A percentile compares a stretch with the other conserved stretches of the same genome.
phyloP scores from a whole-genome alignment of 2,329 filamentous ascomycete genomes.

The Leptoxyphium fumago region DNA sequence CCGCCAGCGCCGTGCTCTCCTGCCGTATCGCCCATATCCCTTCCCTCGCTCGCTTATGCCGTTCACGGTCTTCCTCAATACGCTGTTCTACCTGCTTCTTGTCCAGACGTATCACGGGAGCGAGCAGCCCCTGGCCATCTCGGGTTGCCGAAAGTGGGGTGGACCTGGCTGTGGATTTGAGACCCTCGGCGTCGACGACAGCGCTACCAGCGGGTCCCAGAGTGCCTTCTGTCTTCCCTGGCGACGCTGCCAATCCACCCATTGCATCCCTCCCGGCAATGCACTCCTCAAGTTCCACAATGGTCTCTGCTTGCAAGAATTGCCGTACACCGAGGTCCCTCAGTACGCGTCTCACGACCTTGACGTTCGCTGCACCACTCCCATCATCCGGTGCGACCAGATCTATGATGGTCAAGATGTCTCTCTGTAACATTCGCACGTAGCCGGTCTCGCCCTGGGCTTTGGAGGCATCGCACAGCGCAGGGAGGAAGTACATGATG shows the following conservation, averaged over 20 bases:
- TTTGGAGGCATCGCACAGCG: slow-evolving; percentile 74
- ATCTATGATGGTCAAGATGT: slow-evolving; percentile 83
- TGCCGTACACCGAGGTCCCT: slow-evolving; percentile 43
- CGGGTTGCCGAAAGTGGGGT: slow-evolving; percentile 11
- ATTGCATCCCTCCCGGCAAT: slow-evolving; percentile 49
- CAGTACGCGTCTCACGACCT: slow-evolving; percentile 60
- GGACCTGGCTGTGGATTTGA: background rate
- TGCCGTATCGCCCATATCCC: slow-evolving; percentile 71
- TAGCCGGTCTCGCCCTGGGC: slow-evolving; percentile 67
- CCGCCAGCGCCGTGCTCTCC: slow-evolving; percentile 27
- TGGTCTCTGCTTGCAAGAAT: slow-evolving; percentile 59
- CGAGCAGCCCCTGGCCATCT: slow-evolving; percentile 4
- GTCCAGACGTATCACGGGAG: slow-evolving; percentile 41
- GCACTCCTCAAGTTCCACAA: slow-evolving; percentile 67
- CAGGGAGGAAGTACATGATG: slow-evolving; percentile 98
- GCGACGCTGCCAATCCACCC: slow-evolving; percentile 5
- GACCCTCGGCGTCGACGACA: slow-evolving; percentile 8
- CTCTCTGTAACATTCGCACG: slow-evolving; percentile 84
- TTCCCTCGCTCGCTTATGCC: slow-evolving; percentile 83
- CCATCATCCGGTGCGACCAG: slow-evolving; percentile 79
- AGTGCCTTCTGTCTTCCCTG: background rate
- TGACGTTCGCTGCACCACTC: slow-evolving; percentile 82
- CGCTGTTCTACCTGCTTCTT: slow-evolving; percentile 87
- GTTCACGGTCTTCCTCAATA: slow-evolving; percentile 90
- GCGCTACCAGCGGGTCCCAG: slow-evolving; percentile 1